A percentile compares a stretch with the other conserved stretches of the same genome.
These are phyloP conservation scores for Balamuthia mandrillaris DNA, from an alignment of 208 protist species.

Conservation along the genomic window DNA sequence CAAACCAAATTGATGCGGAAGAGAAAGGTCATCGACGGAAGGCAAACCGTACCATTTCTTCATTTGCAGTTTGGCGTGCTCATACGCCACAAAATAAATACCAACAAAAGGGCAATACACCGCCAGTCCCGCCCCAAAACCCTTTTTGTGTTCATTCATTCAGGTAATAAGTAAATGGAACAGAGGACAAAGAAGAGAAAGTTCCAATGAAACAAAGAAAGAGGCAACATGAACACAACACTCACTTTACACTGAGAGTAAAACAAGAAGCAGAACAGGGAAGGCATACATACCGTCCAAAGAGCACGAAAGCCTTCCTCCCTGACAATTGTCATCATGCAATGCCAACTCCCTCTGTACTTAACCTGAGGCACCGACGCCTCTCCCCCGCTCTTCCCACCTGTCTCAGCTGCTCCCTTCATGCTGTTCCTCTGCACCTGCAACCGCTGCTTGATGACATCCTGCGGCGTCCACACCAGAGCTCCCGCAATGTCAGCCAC, in stretches of 20 bases:
- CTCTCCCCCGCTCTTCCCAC: no score
- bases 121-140: constrained; percentile 51
- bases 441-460: constrained; percentile 67
- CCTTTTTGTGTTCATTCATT: not conserved
- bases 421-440: constrained; percentile 51
- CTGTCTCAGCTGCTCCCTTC: not conserved
- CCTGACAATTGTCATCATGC: constrained; percentile 40
- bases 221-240: not conserved
- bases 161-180: not conserved
- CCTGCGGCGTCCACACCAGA: constrained; percentile 65
- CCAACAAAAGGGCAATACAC: constrained; percentile 64
- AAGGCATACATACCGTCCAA: constrained; percentile 21
- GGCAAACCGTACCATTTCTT: not conserved
- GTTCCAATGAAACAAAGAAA: not conserved
- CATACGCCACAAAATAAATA: constrained; percentile 66
- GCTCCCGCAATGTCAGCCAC: constrained; percentile 60
- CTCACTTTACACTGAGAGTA: no score
- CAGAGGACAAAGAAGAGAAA: not conserved
- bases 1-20: constrained; percentile 22
- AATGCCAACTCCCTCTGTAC: constrained; percentile 49
- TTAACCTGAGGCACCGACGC: constrained; percentile 23
- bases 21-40: constrained; percentile 16
- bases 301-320: constrained; percentile 56
- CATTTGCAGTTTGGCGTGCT: constrained; percentile 44
- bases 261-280: not conserved